Percentiles rank a stretch among this genome's conserved stretches.
Evolutionary conservation across 2,329 filamentous ascomycete species (phyloP).

Genomic region (Daldinia sp.): DNA sequence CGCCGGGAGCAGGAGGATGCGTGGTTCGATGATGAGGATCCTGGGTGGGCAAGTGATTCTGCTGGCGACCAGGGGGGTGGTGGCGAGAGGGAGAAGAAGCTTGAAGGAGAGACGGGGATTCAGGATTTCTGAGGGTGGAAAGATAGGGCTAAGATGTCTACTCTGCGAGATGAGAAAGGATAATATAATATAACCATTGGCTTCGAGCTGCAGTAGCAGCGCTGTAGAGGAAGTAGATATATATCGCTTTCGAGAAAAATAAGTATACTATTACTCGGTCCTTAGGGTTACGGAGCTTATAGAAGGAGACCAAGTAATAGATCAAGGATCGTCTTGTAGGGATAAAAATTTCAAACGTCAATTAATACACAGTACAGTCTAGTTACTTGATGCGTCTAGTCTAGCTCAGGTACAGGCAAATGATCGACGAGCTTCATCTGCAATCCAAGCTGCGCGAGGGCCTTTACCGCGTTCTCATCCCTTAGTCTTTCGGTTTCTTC

Average conservation of each 20-base stretch:
- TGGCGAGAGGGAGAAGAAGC: conserved; percentile 36
- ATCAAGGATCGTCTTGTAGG: neutral
- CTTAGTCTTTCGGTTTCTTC: conserved; percentile 72
- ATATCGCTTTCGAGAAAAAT: neutral
- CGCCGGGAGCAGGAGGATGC: conserved; percentile 72
- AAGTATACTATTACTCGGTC: neutral
- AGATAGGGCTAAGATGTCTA: neutral
- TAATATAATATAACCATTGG: neutral
- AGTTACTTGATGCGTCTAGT: conserved; percentile 44
- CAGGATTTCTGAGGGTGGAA: conserved; percentile 77
- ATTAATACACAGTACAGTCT: neutral
- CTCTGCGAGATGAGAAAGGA: neutral
- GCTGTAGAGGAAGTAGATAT: neutral
- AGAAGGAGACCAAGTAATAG: neutral
- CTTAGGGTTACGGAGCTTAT: neutral
- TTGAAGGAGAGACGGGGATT: conserved; percentile 71
- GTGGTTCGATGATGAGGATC: conserved; percentile 84
- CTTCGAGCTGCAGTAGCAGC: neutral
- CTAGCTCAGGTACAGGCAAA: conserved; percentile 75
- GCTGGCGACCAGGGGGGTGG: conserved; percentile 39
- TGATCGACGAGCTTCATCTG: conserved; percentile 79
- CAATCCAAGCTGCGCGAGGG: conserved; percentile 70
- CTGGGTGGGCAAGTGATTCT: conserved; percentile 65
- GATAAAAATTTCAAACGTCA: neutral
- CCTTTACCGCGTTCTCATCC: conserved; percentile 69